phyloP scores from a whole-genome alignment of 164 flowering plant species.

The Liriodendron chinense region DNA sequence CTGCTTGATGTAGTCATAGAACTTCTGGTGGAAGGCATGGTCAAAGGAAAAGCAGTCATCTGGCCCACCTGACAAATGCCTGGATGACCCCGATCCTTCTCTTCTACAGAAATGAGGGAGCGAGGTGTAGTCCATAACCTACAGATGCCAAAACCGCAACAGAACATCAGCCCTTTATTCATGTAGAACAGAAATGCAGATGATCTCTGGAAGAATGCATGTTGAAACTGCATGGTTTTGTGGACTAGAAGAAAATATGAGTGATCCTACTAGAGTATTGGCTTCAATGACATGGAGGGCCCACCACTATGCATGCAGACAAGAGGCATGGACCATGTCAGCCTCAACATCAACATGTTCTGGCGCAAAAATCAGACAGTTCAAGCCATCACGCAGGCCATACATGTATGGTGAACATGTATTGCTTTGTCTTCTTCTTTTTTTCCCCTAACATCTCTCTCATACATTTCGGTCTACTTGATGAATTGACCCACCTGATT shows the following conservation, averaged over 20 bases:
- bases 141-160: slow-evolving; percentile 11
- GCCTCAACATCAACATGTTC: background rate
- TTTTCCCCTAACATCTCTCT: too few species aligned
- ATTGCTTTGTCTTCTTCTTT: too few species aligned
- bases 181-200: background rate
- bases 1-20: slow-evolving; percentile 64
- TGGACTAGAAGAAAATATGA: background rate
- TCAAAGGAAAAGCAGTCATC: slow-evolving; percentile 65
- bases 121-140: slow-evolving; percentile 76
- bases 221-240: background rate
- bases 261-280: background rate
- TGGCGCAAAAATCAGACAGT: too few species aligned
- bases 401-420: too few species aligned
- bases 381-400: too few species aligned
- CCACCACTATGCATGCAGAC: background rate
- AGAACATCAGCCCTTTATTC: background rate
- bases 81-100: slow-evolving; percentile 73
- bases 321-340: background rate
- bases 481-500: too few species aligned
- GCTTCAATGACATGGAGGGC: background rate
- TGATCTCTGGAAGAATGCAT: background rate
- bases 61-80: slow-evolving; percentile 27
- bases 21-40: slow-evolving; percentile 74
- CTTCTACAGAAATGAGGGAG: slow-evolving; percentile 81
- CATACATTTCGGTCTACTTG: too few species aligned